These are phyloP conservation scores for Gypsophila paniculata DNA, from an alignment of 179 eudicot genomes.

Conservation along the genomic window DNA sequence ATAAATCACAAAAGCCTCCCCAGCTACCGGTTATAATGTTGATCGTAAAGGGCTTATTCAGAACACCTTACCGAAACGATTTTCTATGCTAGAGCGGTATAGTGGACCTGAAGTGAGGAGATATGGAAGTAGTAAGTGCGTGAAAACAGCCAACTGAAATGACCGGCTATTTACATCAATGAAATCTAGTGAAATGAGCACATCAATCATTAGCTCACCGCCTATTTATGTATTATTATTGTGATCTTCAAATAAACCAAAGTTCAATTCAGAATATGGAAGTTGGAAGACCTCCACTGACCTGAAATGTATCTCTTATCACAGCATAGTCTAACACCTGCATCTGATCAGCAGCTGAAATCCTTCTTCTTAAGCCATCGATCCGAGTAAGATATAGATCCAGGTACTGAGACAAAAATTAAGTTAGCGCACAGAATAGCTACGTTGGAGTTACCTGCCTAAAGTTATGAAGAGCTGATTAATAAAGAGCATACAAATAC, in stretches of 20 bases:
- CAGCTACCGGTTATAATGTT: neutral
- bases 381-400: constrained; percentile 83
- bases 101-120: neutral
- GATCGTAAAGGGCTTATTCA: neutral
- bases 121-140: neutral
- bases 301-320: constrained; percentile 84
- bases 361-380: constrained; percentile 89
- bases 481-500: constrained; percentile 32
- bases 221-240: neutral
- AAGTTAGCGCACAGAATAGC: constrained; percentile 10
- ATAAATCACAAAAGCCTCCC: neutral
- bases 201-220: neutral
- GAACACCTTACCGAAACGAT: neutral
- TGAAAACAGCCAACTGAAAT: neutral
- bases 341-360: constrained; percentile 50
- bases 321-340: constrained; percentile 53
- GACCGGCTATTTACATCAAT: neutral
- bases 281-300: constrained; percentile 23
- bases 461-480: neutral
- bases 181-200: neutral
- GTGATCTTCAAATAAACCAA: constrained; percentile 3
- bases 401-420: constrained; percentile 56
- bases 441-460: neutral
- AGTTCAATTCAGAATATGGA: neutral
- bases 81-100: neutral